Evolutionary conservation across 2,329 filamentous ascomycete genomes (phyloP).

Genomic region (Verticillium nubilum): DNA sequence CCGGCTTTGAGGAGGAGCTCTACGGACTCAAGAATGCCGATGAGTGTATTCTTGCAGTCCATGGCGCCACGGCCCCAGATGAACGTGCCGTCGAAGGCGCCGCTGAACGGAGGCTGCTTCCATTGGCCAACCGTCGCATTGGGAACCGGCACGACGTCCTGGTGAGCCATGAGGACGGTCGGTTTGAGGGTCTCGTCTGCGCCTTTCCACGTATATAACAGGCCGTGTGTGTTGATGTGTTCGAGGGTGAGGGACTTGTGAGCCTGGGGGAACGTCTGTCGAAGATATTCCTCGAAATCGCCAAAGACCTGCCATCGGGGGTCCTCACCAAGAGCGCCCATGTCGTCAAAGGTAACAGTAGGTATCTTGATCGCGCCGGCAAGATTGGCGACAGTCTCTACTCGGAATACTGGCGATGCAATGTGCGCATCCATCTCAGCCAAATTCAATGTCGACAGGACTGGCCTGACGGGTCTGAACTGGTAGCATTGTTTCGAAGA

Average conservation of each 20-base stretch:
- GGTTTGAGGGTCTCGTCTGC: conserved; percentile 44
- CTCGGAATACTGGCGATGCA: conserved; percentile 22
- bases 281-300: conserved; percentile 44
- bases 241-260: conserved; percentile 42
- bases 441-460: conserved; percentile 17
- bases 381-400: conserved; percentile 27
- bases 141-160: conserved; percentile 58
- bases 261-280: conserved; percentile 44
- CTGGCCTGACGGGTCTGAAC: conserved; percentile 25
- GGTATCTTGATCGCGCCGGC: conserved; percentile 46
- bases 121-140: conserved; percentile 43
- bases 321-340: conserved; percentile 49
- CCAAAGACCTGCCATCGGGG: conserved; percentile 54
- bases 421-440: conserved; percentile 25
- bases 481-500: conserved; percentile 21
- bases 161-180: conserved; percentile 56
- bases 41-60: conserved; percentile 58
- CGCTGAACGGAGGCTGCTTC: conserved; percentile 57
- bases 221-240: conserved; percentile 52
- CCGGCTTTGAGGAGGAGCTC: conserved; percentile 47
- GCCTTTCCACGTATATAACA: conserved; percentile 54
- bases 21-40: conserved; percentile 49
- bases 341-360: conserved; percentile 49
- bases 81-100: conserved; percentile 49
- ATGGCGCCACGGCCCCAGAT: conserved; percentile 57